These are phyloP conservation scores for Ceratorhiza oryzae-sativae DNA, from an alignment of 1,284 basidiomycete species.

Conservation along the genomic window DNA sequence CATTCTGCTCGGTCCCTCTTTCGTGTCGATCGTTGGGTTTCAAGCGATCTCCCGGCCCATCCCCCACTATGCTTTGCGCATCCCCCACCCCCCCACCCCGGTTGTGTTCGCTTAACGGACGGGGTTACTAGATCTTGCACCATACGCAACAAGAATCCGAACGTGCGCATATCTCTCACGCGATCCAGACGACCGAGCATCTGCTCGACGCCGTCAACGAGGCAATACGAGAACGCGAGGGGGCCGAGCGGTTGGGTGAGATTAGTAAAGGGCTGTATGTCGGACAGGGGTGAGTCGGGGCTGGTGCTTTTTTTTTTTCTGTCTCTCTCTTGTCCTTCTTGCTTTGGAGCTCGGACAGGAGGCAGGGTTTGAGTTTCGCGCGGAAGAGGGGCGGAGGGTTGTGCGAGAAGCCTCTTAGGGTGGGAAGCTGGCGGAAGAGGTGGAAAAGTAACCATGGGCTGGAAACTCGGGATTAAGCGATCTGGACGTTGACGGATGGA, in stretches of 20 bases:
- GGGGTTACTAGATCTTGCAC: slow-evolving; percentile 67
- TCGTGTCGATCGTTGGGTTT: not conserved
- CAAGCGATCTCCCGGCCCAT: not conserved
- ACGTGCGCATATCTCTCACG: slow-evolving; percentile 59
- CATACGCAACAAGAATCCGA: slow-evolving; percentile 76
- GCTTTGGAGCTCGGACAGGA: not conserved
- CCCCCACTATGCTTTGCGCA: not conserved
- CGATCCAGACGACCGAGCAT: slow-evolving; percentile 71
- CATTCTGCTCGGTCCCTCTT: not conserved
- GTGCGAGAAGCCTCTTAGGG: not conserved
- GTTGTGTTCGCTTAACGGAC: not conserved
- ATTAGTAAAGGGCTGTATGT: slow-evolving; percentile 86
- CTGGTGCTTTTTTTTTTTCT: too few relatives aligned
- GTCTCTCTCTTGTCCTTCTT: not conserved
- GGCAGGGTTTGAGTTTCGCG: not conserved
- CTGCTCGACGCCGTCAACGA: slow-evolving; percentile 88
- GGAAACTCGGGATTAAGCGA: slow-evolving; percentile 28
- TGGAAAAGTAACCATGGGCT: not conserved
- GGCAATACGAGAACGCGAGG: slow-evolving; percentile 85
- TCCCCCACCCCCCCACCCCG: not conserved
- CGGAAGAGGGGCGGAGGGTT: not conserved
- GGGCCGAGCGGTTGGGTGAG: slow-evolving; percentile 69
- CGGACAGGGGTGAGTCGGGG: slow-evolving; percentile 73
- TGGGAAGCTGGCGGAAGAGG: not conserved
- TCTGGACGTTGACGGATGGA: slow-evolving; percentile 26